phyloP scores from a whole-genome alignment of 345 rosid species.

The Lumnitzera littorea region DNA sequence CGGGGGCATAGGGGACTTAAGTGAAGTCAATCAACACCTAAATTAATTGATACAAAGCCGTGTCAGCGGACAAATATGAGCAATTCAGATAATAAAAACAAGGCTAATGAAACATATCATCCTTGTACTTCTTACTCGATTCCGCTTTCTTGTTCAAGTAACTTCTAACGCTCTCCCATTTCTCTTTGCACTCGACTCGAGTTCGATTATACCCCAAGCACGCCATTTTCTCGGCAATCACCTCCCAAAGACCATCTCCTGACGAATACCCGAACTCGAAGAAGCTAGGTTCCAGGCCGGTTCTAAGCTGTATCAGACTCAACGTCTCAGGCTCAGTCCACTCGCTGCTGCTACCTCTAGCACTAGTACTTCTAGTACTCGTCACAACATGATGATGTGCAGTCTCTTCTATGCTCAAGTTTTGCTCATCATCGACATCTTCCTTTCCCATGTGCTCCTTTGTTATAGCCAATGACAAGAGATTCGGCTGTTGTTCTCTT shows the following conservation, averaged over 20 bases:
- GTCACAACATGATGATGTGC: constrained; percentile 1
- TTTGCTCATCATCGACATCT: constrained; percentile 1
- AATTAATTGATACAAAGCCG: too few species aligned
- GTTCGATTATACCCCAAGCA: constrained; percentile 29
- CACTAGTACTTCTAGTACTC: not conserved
- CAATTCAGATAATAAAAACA: too few species aligned
- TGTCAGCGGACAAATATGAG: too few species aligned
- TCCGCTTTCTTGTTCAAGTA: constrained; percentile 22
- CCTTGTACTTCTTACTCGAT: constrained; percentile 17
- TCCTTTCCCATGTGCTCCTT: constrained; percentile 7
- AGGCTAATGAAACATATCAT: too few species aligned
- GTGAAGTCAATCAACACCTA: too few species aligned
- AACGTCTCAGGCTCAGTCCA: constrained; percentile 39
- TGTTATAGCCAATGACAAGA: not conserved
- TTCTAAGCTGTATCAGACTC: constrained; percentile 28
- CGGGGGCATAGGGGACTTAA: too few species aligned
- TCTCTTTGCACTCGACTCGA: constrained; percentile 28
- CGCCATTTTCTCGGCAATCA: constrained; percentile 34
- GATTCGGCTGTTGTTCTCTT: constrained; percentile 1
- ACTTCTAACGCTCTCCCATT: constrained; percentile 36
- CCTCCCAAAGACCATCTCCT: constrained; percentile 31
- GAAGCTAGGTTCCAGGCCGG: constrained; percentile 27
- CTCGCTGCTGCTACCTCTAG: not conserved
- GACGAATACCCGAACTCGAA: constrained; percentile 20
- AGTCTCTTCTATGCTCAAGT: not conserved